Evolutionary conservation across 2,329 filamentous ascomycete species (phyloP).

Genomic region (Chaetomiaceae sp.): DNA sequence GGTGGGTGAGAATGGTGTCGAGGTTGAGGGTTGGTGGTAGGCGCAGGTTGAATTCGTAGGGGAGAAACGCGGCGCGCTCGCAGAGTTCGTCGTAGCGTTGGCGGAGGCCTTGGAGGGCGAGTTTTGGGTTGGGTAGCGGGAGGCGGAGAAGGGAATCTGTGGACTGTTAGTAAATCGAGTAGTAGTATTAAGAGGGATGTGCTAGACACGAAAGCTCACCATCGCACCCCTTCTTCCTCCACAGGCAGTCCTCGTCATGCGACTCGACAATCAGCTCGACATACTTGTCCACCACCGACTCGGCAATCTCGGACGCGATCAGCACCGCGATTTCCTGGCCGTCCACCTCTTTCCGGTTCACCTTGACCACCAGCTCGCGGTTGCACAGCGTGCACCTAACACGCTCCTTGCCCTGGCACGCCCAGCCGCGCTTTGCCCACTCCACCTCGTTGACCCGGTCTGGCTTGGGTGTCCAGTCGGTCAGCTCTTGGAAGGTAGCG

Average conservation of each 20-base stretch:
- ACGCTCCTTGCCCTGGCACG: slow-evolving; percentile 75
- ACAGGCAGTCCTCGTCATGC: slow-evolving; percentile 78
- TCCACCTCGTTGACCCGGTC: slow-evolving; percentile 80
- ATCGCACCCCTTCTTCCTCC: slow-evolving; percentile 84
- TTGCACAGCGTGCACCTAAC: slow-evolving; percentile 83
- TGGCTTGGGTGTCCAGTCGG: slow-evolving; percentile 90
- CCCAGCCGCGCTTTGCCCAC: slow-evolving; percentile 93
- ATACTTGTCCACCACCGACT: slow-evolving; percentile 73
- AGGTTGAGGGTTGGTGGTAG: slow-evolving; percentile 51
- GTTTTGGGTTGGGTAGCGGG: slow-evolving; percentile 57
- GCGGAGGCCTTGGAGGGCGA: slow-evolving; percentile 54
- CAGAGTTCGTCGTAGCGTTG: slow-evolving; percentile 62
- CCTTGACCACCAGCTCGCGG: slow-evolving; percentile 76
- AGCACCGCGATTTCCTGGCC: slow-evolving; percentile 51
- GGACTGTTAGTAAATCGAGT: slow-evolving; percentile 26
- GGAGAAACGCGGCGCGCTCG: slow-evolving; percentile 50
- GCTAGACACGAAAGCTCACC: slow-evolving; percentile 43
- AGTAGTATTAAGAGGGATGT: too few species aligned
- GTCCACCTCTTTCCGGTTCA: slow-evolving; percentile 57
- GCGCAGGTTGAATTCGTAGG: slow-evolving; percentile 58
- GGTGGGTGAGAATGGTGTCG: slow-evolving; percentile 45
- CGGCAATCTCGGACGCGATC: slow-evolving; percentile 54
- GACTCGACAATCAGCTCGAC: slow-evolving; percentile 65
- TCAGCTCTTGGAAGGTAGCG: slow-evolving; percentile 85
- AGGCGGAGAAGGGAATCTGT: slow-evolving; percentile 57